Conservation (phyloP, 2,329 filamentous ascomycete species). For the Ascomycota sp. region DNA sequence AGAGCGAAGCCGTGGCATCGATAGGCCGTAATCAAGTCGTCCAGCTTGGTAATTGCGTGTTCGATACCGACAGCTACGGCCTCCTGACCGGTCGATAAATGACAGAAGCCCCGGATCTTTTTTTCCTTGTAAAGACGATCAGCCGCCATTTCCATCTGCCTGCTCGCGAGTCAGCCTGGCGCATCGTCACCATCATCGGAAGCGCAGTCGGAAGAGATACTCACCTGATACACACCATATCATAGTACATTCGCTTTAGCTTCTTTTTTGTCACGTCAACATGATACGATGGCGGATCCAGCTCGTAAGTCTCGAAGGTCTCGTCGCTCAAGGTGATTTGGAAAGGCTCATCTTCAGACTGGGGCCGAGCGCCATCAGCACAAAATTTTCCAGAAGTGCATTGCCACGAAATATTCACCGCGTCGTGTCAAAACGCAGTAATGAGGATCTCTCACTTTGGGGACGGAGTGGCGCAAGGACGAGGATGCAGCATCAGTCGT, state of each 20-base stretch:
- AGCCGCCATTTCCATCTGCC: constrained; percentile 99
- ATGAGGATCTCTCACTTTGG: constrained; percentile 17
- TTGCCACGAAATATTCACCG: too few species aligned
- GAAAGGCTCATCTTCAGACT: constrained; percentile 92
- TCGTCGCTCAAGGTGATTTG: constrained; percentile 84
- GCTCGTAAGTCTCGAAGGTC: constrained; percentile 98
- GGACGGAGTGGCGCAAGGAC: constrained; percentile 59
- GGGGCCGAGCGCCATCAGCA: constrained; percentile 3
- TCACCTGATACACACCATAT: constrained; percentile 90
- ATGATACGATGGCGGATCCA: constrained; percentile 88
- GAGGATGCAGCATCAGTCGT: constrained; percentile 90
- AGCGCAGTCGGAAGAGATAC: constrained; percentile 8
- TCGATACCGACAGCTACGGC: constrained; percentile 94
- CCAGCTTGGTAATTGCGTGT: constrained; percentile 75
- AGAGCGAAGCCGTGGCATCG: constrained; percentile 96
- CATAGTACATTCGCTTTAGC: constrained; percentile 96
- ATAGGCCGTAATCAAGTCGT: constrained; percentile 95
- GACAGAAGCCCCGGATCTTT: constrained; percentile 99
- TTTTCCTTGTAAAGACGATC: constrained; percentile 99
- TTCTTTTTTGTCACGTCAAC: constrained; percentile 91
- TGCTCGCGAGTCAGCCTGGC: constrained; percentile 15
- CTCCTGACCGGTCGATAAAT: constrained; percentile 94
- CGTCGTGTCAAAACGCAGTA: too few species aligned
- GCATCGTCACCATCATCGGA: neutral
- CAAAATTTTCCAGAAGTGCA: neutral